phyloP scores from a whole-genome alignment of 2,329 filamentous ascomycete genomes.

The Exophiala calicioides region DNA sequence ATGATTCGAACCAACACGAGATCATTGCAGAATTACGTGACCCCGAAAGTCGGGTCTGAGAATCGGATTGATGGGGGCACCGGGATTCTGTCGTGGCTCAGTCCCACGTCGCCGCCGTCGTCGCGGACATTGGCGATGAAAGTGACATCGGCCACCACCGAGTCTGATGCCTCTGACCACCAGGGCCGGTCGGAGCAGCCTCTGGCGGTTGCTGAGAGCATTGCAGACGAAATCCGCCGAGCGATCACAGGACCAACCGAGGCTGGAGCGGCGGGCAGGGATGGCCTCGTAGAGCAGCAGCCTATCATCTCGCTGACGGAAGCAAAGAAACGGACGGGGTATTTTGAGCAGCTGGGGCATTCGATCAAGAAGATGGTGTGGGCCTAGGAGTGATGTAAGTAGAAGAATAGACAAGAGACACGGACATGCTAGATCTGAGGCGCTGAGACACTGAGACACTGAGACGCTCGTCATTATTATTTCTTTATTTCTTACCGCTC shows the following conservation, averaged over 20 bases:
- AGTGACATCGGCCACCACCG: constrained; percentile 35
- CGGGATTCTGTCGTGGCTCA: constrained; percentile 45
- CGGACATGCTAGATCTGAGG: background rate
- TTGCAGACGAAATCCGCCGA: constrained; percentile 76
- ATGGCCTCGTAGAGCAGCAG: constrained; percentile 51
- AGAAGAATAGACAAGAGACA: background rate
- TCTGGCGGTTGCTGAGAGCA: constrained; percentile 58
- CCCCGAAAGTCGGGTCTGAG: constrained; percentile 38
- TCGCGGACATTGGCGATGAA: constrained; percentile 47
- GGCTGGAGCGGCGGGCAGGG: constrained; percentile 28
- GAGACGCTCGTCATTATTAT: too few species aligned
- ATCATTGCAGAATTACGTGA: constrained; percentile 64
- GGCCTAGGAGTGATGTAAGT: constrained; percentile 48
- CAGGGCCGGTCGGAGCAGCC: constrained; percentile 1
- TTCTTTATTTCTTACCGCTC: too few species aligned
- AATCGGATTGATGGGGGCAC: constrained; percentile 38
- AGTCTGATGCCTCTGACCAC: constrained; percentile 4
- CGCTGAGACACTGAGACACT: too few species aligned
- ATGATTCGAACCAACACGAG: constrained; percentile 81
- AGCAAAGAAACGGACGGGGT: constrained; percentile 81
- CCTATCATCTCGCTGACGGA: constrained; percentile 83
- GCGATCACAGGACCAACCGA: constrained; percentile 50
- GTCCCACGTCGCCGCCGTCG: constrained; percentile 29
- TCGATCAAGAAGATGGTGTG: constrained; percentile 93
- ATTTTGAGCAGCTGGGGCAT: constrained; percentile 84